Base-by-base conservation (phyloP, 768 basidiomycete genomes). In the Kwoniella sp. region DNA sequence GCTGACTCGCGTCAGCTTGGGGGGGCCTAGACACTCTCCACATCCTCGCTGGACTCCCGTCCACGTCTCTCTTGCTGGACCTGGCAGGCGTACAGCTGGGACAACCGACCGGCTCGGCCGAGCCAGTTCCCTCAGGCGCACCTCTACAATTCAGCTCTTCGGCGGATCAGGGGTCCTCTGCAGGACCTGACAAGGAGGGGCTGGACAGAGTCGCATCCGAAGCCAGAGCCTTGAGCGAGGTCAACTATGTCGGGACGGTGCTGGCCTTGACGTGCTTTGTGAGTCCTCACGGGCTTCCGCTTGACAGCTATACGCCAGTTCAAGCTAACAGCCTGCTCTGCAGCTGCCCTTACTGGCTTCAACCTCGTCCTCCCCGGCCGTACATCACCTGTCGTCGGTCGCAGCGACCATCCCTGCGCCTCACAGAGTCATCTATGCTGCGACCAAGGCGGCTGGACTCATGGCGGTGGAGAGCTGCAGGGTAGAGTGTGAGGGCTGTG, bases 391-490 rank as follows among this genome's bases (percentile, higher is more conserved):
- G 29, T 88, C 88, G 7, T 86, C 84, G 25, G 76, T 85, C 2
- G 91, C 85, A 2, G 82, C 88, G 2, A 77, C 85, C 5, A 83
- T 91, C 29, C 87, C 91, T 2, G 83, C 90, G 0, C 91, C 91
- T 0, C 89, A 87, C 0, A 84, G 91, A 6, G 77, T 87, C 0
- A 75, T 96, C 29, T 96, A 96, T 68, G 83, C 80, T 0, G 82
- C 89, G 3, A 87, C 86, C 9, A 95, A 96, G 71, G 79, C 85
- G 2, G 86, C 89, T 1, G 68, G 50, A n/a, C 54, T 71, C 23
- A 64, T 66, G 58, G 67, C 64, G 27, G 56, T 69, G 23, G 72
- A 68, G 34, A 56, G 54, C 28, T 64, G 60, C 56, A 56, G 70
- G 39, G 59, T 62, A 6, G 67, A 70, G 55, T 63, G 67, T 51